Percentiles rank a stretch among this genome's conserved stretches.
These are phyloP conservation scores for Podospora comata DNA, from an alignment of 495 filamentous ascomycete genomes.

Conservation along the genomic window DNA sequence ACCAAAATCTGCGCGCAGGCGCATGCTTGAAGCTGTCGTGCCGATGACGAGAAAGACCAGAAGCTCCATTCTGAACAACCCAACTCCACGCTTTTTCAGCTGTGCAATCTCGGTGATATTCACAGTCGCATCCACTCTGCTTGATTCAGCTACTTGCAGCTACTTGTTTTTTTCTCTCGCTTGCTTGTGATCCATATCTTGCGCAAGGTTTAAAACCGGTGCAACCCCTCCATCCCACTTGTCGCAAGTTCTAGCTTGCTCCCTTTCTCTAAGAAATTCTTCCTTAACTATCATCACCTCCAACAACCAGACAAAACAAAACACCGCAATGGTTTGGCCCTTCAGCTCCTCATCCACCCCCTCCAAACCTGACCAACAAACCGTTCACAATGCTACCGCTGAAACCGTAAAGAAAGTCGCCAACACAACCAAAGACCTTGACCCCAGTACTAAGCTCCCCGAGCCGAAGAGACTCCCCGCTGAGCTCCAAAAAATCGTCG, in stretches of 20 bases:
- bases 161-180: neutral
- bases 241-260: neutral
- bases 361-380: conserved; percentile 15
- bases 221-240: neutral
- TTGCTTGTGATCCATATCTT: neutral
- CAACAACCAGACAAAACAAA: neutral
- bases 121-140: neutral
- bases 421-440: neutral
- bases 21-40: neutral
- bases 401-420: conserved; percentile 25
- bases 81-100: neutral
- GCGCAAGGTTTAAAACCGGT: neutral
- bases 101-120: neutral
- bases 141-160: neutral
- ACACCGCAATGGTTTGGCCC: conserved; percentile 35
- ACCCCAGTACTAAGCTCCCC: conserved; percentile 44
- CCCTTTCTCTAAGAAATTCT: neutral
- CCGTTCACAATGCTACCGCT: conserved; percentile 25
- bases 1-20: neutral
- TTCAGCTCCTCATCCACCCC: conserved; percentile 36
- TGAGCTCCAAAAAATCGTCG: conserved; percentile 66
- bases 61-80: neutral
- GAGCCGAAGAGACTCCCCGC: conserved; percentile 62
- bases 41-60: neutral
- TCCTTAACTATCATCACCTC: neutral